A percentile compares a stretch with the other conserved stretches of the same genome.
phyloP scores from a whole-genome alignment of 495 filamentous ascomycete genomes.

The Lasiosphaeris hirsuta region DNA sequence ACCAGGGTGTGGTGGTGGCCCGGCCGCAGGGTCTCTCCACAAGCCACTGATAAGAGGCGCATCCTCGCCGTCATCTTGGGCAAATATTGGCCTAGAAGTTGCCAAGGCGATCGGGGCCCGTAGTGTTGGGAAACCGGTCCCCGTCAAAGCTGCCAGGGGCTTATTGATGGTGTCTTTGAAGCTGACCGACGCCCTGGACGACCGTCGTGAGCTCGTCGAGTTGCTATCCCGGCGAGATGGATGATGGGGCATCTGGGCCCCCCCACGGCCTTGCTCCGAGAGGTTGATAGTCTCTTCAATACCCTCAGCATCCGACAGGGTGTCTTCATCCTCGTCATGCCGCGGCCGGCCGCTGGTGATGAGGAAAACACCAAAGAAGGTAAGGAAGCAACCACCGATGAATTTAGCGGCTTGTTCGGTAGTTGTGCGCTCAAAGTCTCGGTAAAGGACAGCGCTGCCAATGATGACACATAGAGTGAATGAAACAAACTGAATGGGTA shows the following conservation, averaged over 20 bases:
- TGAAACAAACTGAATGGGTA: conserved; percentile 93
- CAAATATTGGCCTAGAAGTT: not conserved
- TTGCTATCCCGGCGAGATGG: conserved; percentile 20
- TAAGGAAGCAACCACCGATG: conserved; percentile 80
- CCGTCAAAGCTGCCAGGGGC: conserved; percentile 16
- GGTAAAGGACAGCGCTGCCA: conserved; percentile 86
- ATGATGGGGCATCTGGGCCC: conserved; percentile 11
- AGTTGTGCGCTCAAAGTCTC: conserved; percentile 83
- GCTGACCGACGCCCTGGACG: conserved; percentile 40
- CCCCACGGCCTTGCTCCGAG: conserved; percentile 32
- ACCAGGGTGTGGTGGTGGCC: conserved; percentile 26
- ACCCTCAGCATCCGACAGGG: conserved; percentile 51
- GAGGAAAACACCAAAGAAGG: conserved; percentile 90
- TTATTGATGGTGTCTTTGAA: conserved; percentile 28
- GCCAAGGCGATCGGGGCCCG: conserved; percentile 16
- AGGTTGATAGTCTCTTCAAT: conserved; percentile 50
- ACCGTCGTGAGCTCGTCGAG: conserved; percentile 31
- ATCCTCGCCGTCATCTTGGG: conserved; percentile 16
- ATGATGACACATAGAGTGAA: conserved; percentile 95
- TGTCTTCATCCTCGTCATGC: conserved; percentile 50
- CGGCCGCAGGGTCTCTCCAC: conserved; percentile 24
- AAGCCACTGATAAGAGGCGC: conserved; percentile 33
- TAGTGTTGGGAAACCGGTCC: conserved; percentile 21
- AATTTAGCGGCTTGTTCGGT: conserved; percentile 72
- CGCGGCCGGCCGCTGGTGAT: conserved; percentile 70